Evolutionary conservation across 345 rosid genomes (phyloP).

Genomic region (rapeseed (Brassica napus)): Da-Ae NC_063445.1:53469501-53470000

Average conservation of each 20-base stretch:
- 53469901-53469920: not conserved
- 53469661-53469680: slow-evolving; percentile 15
- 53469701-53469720: not conserved
- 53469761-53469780: not conserved
- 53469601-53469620: slow-evolving; percentile 1
- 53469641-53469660: slow-evolving; percentile 24
- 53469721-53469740: slow-evolving; percentile 5
- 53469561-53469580: slow-evolving; percentile 5
- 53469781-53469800: not conserved
- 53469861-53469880: not conserved
- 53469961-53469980: too few relatives aligned
- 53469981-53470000: too few relatives aligned
- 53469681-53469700: slow-evolving; percentile 23
- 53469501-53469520: slow-evolving; percentile 24
- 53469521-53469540: not conserved
- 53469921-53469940: not conserved
- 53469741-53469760: not conserved
- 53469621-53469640: not conserved
- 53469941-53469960: too few relatives aligned
- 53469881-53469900: not conserved
- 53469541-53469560: not conserved
- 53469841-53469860: not conserved
- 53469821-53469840: not conserved
- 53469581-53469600: not conserved
- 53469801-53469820: not conserved